Evolutionary conservation across 495 filamentous ascomycete species (phyloP).

Genomic region (Penicillium arizonense): DNA sequence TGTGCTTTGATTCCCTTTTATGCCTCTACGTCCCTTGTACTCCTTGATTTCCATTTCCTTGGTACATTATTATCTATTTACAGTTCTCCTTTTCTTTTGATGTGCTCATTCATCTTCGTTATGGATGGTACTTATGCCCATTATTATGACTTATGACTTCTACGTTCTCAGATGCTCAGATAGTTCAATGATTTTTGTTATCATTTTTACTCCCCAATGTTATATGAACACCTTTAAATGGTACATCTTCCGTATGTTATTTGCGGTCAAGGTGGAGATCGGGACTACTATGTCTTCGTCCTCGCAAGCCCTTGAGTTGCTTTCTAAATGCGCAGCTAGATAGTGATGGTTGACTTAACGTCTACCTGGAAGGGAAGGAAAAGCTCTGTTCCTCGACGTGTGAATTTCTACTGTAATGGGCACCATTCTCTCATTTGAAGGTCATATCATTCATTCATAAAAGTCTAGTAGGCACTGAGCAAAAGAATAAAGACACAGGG

Average conservation of each 20-base stretch:
- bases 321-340: no score
- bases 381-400: no score
- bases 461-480: no score
- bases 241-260: no score
- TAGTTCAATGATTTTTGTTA: conserved; percentile 7
- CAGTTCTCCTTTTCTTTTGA: not conserved
- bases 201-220: not conserved
- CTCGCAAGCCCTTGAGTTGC: no score
- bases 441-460: no score
- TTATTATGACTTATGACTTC: conserved; percentile 20
- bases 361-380: no score
- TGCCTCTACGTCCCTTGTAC: not conserved
- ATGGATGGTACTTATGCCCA: conserved; percentile 10
- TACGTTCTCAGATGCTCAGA: conserved; percentile 10
- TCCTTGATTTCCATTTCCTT: not conserved
- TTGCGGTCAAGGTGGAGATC: no score
- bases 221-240: not conserved
- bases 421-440: no score
- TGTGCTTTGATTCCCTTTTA: not conserved
- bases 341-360: no score
- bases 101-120: not conserved
- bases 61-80: not conserved
- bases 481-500: not conserved
- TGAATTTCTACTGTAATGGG: no score
- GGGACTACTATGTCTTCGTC: no score